Evolutionary conservation across 306 rosid species (phyloP).

Genomic region (Malus orientalis): DNA sequence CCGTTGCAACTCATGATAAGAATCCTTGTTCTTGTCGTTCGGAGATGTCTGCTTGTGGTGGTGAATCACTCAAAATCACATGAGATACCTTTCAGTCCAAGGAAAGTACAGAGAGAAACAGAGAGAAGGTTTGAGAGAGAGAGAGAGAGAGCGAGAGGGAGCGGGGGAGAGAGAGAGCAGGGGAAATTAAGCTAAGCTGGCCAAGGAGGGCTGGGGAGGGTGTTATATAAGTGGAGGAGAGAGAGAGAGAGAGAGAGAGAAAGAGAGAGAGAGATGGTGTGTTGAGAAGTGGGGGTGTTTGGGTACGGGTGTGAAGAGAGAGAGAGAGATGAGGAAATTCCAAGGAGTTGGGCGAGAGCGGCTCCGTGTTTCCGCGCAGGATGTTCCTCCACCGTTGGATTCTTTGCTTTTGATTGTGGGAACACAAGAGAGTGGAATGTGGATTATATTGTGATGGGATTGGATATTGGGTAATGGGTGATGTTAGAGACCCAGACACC

Average conservation of each 20-base stretch:
- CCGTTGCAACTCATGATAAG: slow-evolving; percentile 90
- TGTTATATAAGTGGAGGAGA: not conserved
- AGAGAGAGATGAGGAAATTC: slow-evolving; percentile 49
- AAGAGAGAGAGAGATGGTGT: not conserved
- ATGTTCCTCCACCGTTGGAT: slow-evolving; percentile 89
- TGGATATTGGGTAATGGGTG: not conserved
- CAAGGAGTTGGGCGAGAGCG: slow-evolving; percentile 85
- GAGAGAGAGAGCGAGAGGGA: not conserved
- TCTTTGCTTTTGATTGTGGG: slow-evolving; percentile 1
- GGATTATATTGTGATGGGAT: slow-evolving; percentile 8
- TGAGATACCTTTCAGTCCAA: slow-evolving; percentile 25
- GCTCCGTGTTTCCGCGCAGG: slow-evolving; percentile 99
- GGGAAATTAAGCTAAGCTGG: not conserved
- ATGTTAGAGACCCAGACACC: too few relatives aligned
- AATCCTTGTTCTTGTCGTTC: not conserved
- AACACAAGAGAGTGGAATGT: not conserved
- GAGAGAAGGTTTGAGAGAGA: not conserved
- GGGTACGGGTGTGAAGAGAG: slow-evolving; percentile 1
- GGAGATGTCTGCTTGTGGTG: not conserved
- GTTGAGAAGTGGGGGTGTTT: not conserved
- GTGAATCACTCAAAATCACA: slow-evolving; percentile 7
- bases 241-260: not conserved
- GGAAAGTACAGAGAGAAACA: not conserved
- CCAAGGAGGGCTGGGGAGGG: not conserved
- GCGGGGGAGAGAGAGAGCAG: not conserved